phyloP scores from a whole-genome alignment of 306 rosid genomes.

The Castanopsis chinensis region DNA sequence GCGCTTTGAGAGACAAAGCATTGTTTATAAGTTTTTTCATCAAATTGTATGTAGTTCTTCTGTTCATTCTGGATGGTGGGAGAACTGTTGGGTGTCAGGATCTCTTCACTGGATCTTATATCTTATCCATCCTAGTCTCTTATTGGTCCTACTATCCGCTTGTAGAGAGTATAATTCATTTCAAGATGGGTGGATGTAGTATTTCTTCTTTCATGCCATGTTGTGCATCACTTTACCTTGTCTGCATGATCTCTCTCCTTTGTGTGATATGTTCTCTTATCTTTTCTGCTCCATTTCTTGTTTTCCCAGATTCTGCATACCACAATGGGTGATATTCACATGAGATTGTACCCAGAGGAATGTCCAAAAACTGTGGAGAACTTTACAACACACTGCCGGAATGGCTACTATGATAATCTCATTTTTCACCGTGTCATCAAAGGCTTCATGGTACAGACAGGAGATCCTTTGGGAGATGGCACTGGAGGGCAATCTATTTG shows the following conservation, averaged over 20 bases:
- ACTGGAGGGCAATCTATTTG: constrained; percentile 98
- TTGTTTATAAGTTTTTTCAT: not conserved
- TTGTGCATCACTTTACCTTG: not conserved
- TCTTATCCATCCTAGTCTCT: not conserved
- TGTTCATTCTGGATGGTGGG: not conserved
- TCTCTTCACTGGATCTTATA: not conserved
- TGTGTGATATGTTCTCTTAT: not conserved
- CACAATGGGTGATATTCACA: constrained; percentile 96
- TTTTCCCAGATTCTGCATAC: constrained; percentile 75
- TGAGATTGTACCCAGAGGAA: constrained; percentile 93
- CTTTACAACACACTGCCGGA: constrained; percentile 94
- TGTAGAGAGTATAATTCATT: not conserved
- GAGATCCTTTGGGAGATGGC: constrained; percentile 99
- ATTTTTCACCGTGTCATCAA: constrained; percentile 94
- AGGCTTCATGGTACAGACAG: constrained; percentile 98
- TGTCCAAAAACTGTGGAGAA: constrained; percentile 99
- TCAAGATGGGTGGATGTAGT: not conserved
- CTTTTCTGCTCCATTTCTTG: not conserved
- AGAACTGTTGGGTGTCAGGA: not conserved
- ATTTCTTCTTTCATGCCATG: not conserved
- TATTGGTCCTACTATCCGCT: not conserved
- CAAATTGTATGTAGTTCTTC: not conserved
- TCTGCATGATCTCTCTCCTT: not conserved
- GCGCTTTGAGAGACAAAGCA: not conserved
- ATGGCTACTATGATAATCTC: constrained; percentile 93